Conservation (phyloP, 2,329 filamentous ascomycete species). For the Pseudofabraea citricarpa region DNA sequence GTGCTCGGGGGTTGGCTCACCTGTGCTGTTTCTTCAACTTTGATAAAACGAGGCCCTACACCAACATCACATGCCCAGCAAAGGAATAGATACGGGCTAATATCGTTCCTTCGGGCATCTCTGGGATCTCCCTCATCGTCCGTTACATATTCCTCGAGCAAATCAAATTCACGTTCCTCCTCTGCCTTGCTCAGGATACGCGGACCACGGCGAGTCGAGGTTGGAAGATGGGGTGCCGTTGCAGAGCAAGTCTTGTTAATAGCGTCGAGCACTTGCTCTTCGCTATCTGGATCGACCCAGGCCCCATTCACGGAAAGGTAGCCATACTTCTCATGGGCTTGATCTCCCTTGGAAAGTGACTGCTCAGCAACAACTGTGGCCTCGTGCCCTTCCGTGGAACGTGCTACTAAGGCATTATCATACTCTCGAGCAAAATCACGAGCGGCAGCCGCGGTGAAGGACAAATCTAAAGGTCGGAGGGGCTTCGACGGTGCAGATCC, state of each 20-base stretch:
- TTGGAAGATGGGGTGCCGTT: background rate
- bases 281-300: slow-evolving; percentile 27
- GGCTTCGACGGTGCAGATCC: background rate
- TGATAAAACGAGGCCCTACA: slow-evolving; percentile 12
- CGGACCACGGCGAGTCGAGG: slow-evolving; percentile 7
- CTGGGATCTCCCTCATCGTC: slow-evolving; percentile 36
- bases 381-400: background rate
- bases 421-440: background rate
- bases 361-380: background rate
- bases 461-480: too few species aligned
- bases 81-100: slow-evolving; percentile 40
- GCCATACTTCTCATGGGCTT: slow-evolving; percentile 21
- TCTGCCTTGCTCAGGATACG: slow-evolving; percentile 15
- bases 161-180: slow-evolving; percentile 15
- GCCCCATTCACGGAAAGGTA: slow-evolving; percentile 17
- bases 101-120: slow-evolving; percentile 21
- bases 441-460: background rate
- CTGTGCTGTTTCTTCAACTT: too few species aligned
- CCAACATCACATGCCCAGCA: slow-evolving; percentile 30
- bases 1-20: too few species aligned
- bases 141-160: slow-evolving; percentile 26
- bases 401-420: background rate
- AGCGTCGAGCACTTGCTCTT: slow-evolving; percentile 14
- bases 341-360: slow-evolving; percentile 15
- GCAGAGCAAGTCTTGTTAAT: slow-evolving; percentile 5